phyloP scores from a whole-genome alignment of 2,329 filamentous ascomycete genomes.

The Aspergillus piperis region DNA sequence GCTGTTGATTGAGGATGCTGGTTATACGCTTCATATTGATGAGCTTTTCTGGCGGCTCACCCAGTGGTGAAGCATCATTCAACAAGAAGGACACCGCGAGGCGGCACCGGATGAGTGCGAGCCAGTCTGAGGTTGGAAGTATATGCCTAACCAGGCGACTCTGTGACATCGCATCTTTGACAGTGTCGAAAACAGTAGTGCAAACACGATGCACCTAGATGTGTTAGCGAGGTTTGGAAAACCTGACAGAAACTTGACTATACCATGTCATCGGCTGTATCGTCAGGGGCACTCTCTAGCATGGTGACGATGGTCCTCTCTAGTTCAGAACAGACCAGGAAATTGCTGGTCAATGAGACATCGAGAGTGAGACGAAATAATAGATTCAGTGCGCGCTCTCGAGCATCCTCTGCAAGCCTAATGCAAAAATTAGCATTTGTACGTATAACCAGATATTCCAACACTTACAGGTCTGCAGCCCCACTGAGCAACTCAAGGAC shows the following conservation, averaged over 20 bases:
- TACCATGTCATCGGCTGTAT: conserved; percentile 27
- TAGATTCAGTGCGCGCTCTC: conserved; percentile 33
- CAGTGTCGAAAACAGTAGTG: conserved; percentile 33
- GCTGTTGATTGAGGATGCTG: conserved; percentile 29
- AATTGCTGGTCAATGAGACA: conserved; percentile 32
- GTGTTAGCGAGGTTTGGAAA: conserved; percentile 13
- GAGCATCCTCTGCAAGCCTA: conserved; percentile 38
- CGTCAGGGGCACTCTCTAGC: conserved; percentile 28
- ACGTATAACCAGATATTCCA: neutral
- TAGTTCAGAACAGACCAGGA: conserved; percentile 32
- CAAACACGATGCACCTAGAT: conserved; percentile 34
- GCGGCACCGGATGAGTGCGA: conserved; percentile 43
- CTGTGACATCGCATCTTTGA: conserved; percentile 41
- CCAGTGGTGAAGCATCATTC: conserved; percentile 28
- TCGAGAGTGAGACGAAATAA: conserved; percentile 43
- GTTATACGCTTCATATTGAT: conserved; percentile 35
- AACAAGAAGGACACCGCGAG: conserved; percentile 42
- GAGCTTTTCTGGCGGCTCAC: conserved; percentile 28
- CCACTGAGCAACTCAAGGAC: conserved; percentile 36
- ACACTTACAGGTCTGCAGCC: conserved; percentile 33
- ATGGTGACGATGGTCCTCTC: conserved; percentile 37
- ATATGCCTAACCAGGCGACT: conserved; percentile 44
- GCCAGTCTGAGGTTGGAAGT: conserved; percentile 37
- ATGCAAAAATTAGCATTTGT: conserved; percentile 14
- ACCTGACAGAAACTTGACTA: neutral